phyloP scores from a whole-genome alignment of 176 grass and related monocot genomes.

The Pontederia paniculata region DNA sequence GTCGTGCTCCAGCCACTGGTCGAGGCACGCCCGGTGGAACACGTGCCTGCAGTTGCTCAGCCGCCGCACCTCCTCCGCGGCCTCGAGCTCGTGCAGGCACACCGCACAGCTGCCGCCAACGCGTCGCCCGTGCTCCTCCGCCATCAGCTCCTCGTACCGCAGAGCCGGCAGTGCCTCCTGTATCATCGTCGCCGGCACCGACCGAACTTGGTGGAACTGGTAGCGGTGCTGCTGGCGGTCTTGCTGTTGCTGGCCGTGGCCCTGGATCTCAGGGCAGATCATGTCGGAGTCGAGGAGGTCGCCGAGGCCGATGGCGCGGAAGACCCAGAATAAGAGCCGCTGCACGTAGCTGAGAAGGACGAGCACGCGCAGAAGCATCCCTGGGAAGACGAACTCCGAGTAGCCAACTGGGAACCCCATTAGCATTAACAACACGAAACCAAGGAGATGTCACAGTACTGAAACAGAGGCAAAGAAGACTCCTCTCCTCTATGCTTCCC shows the following conservation, averaged over 20 bases:
- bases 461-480: no score
- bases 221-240: constrained; percentile 14
- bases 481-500: no score
- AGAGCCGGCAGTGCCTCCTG: constrained; percentile 66
- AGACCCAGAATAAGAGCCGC: constrained; percentile 48
- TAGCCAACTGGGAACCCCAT: constrained; percentile 86
- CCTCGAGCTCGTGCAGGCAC: constrained; percentile 65
- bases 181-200: constrained; percentile 47
- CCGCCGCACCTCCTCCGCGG: constrained; percentile 52
- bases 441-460: neutral
- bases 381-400: constrained; percentile 62
- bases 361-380: constrained; percentile 49
- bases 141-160: constrained; percentile 50
- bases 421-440: neutral
- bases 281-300: constrained; percentile 48
- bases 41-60: constrained; percentile 82
- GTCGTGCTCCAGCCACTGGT: constrained; percentile 89
- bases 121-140: constrained; percentile 2
- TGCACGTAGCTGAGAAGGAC: constrained; percentile 59
- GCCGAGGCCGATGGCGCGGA: constrained; percentile 63
- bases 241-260: neutral
- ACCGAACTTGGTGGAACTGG: constrained; percentile 19
- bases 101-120: constrained; percentile 47
- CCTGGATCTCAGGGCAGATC: neutral
- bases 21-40: constrained; percentile 77